Evolutionary conservation across 768 basidiomycete species (phyloP), one percentile per base, ranked within the genome.

Genomic region (Collybiopsis confluens): DNA sequence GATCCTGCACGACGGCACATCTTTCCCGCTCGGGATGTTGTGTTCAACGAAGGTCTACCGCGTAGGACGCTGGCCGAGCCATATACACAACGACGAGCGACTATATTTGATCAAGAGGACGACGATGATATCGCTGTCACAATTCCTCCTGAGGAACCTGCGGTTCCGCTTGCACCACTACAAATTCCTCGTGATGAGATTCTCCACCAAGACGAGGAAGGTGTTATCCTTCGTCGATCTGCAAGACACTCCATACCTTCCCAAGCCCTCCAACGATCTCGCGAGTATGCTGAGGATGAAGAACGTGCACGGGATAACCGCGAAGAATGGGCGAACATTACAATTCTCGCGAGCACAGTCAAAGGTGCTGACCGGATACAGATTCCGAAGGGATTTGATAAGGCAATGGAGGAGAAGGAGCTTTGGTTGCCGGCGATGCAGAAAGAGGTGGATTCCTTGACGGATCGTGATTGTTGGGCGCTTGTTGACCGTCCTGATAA

Each of bases 21-120:
- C 2, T 59, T 40, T 45, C 11, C 45, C 23, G 56, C 57, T 2
- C 45, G 53, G 7, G 41, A 59, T 27, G 54, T 59, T 4, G 42
- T 57, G 7, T 59, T 59, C 38, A 56, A 59, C 16, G 16, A 42
- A 23, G 40, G 40, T 23, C 7, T 23, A n/a, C 16, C 16, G 23
- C 5, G 23, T 5, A 42, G 40, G 40, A 42, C 40, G 6, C n/a
- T 18, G 16, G 16, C n/a, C 40, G 16, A 42, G 36, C 10, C 10
- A 10, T 10, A 37, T n/a, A 10, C n/a, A 37, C 10, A 10, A 5
- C 13, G 30, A 33, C 6, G 30, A n/a, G 30, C 6, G 30, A 33
- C 30, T 6, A 33, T 33, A n/a, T n/a, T n/a, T n/a, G n/a, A n/a
- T n/a, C n/a, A n/a, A n/a, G n/a, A n/a, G n/a, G n/a, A n/a, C n/a